Percentiles rank a stretch among this genome's conserved stretches.
These are phyloP conservation scores for Hymenoscyphus infarciens DNA, from an alignment of 2,329 filamentous ascomycete species.

Conservation along the genomic window DNA sequence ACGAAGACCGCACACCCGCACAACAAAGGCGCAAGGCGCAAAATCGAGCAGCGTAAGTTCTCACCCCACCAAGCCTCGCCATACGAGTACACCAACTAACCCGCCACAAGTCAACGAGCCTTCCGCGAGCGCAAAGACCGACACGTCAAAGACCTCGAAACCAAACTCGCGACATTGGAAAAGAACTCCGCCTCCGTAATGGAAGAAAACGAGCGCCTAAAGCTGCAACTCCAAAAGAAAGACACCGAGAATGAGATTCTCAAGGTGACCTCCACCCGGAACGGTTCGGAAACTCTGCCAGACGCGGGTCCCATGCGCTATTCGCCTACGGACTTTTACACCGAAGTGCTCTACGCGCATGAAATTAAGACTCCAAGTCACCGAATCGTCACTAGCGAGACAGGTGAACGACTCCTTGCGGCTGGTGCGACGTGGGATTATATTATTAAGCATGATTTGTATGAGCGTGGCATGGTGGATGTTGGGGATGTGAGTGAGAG, in stretches of 20 bases:
- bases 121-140: conserved; percentile 95
- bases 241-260: conserved; percentile 92
- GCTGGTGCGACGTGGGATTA: conserved; percentile 85
- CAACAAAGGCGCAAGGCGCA: conserved; percentile 65
- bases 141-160: conserved; percentile 89
- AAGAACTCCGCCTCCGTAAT: conserved; percentile 67
- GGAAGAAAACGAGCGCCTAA: conserved; percentile 82
- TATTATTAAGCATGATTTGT: conserved; percentile 77
- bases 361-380: conserved; percentile 61
- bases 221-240: conserved; percentile 76
- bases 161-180: conserved; percentile 75
- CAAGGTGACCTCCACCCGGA: conserved; percentile 65
- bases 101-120: conserved; percentile 70
- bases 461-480: conserved; percentile 73
- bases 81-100: not conserved
- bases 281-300: conserved; percentile 35
- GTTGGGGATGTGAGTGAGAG: conserved; percentile 76
- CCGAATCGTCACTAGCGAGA: conserved; percentile 63
- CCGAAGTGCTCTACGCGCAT: conserved; percentile 58
- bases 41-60: conserved; percentile 65
- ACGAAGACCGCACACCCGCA: conserved; percentile 53
- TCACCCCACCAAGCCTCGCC: conserved; percentile 4
- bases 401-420: conserved; percentile 66
- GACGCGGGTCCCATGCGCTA: conserved; percentile 65
- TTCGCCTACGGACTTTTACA: conserved; percentile 69